Evolutionary conservation across 345 rosid genomes (phyloP), one percentile per base, ranked within the genome.

Genomic region (Citrus medica): DNA sequence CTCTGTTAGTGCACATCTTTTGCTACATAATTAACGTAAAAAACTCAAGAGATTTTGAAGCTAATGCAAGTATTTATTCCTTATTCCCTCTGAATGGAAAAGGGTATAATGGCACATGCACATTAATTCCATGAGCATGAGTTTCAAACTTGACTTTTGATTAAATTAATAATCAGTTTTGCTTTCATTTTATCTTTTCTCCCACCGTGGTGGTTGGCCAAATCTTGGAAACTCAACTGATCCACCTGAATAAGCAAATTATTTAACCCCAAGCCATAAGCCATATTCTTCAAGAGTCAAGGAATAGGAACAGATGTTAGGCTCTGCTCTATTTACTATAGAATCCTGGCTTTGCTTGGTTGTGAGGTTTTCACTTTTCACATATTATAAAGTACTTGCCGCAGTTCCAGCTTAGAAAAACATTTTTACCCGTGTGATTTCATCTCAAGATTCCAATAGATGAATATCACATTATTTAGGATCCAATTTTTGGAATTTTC

Each of bases 21-120:
- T 67, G 40, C 12, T 14, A 24, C 46, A 9, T 37, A 63, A 35
- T 32, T 60, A 14, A 2, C 32, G 24, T 35, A 13, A 42, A 46
- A 46, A 21, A 63, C 32, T 63, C 32, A 28, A 9, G 13, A 65
- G 40, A 22, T 28, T 46, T 72, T 19, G 51, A 30, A 12, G 53
- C 63, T 56, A 64, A 17, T 33, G 40, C 68, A 65, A 46, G 64
- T 10, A n/a, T 35, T 62, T 78, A 61, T 70, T 68, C 69, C 42
- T 77, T 60, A 60, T 42, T 71, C 64, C 42, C 55, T 63, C 5
- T 35, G 42, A 61, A 61, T 27, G 40, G 69, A 16, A 25, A 25
- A 32, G 12, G 71, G 78, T 66, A 73, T 67, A 56, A 73, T 63
- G 8, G 22, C 12, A 73, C 67, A 65, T 78, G 76, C 46, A 33